A percentile compares a stretch with the other conserved stretches of the same genome.
These are phyloP conservation scores for Scedosporium boydii DNA, from an alignment of 2,329 filamentous ascomycete species.

Conservation along the genomic window DNA sequence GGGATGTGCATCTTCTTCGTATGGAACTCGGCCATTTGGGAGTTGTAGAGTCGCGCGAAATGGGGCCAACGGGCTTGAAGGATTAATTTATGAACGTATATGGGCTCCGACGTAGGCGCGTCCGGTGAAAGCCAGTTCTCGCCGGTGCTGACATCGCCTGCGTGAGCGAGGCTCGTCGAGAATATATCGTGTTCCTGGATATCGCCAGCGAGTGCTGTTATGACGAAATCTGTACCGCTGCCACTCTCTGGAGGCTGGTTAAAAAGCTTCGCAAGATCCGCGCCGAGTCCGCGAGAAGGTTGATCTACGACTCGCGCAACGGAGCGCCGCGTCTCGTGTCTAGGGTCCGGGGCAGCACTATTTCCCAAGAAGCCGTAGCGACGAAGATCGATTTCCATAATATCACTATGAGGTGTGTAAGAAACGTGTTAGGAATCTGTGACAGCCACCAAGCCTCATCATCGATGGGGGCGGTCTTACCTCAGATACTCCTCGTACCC, in stretches of 20 bases:
- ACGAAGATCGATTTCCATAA: slow-evolving; percentile 86
- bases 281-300: slow-evolving; percentile 62
- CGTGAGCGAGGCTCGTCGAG: slow-evolving; percentile 38
- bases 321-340: slow-evolving; percentile 37
- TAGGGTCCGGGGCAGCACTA: slow-evolving; percentile 49
- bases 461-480: slow-evolving; percentile 15
- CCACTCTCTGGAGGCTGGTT: slow-evolving; percentile 76
- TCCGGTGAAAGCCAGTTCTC: slow-evolving; percentile 52
- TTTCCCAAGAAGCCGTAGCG: slow-evolving; percentile 87
- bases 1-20: slow-evolving; percentile 97
- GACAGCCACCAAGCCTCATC: neutral
- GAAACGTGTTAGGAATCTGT: neutral
- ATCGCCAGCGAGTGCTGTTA: slow-evolving; percentile 79
- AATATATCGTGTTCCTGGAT: slow-evolving; percentile 59
- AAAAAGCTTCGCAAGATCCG: slow-evolving; percentile 79
- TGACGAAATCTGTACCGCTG: slow-evolving; percentile 80
- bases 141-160: slow-evolving; percentile 29
- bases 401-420: slow-evolving; percentile 45
- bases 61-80: slow-evolving; percentile 94
- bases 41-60: slow-evolving; percentile 81
- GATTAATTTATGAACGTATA: slow-evolving; percentile 92
- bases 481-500: slow-evolving; percentile 82
- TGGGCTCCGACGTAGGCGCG: slow-evolving; percentile 64
- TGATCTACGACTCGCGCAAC: slow-evolving; percentile 38
- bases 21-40: slow-evolving; percentile 96